Conservation (phyloP, 1,284 basidiomycete genomes). For the Malassezia furfur region DNA sequence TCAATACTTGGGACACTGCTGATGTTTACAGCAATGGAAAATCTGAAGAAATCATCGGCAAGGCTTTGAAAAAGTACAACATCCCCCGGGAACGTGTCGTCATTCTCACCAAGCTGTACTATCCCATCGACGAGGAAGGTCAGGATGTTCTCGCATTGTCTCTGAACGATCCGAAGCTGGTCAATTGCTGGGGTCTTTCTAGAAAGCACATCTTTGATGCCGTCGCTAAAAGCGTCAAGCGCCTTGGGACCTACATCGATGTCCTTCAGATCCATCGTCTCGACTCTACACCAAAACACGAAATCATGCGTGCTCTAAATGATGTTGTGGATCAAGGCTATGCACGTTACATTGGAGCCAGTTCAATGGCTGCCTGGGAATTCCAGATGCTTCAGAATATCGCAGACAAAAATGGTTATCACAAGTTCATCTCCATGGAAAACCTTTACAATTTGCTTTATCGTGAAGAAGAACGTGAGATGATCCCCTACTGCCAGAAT, state of each 20-base stretch:
- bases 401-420: constrained; percentile 12
- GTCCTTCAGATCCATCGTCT: constrained; percentile 53
- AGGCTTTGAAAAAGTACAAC: constrained; percentile 65
- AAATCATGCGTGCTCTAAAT: constrained; percentile 59
- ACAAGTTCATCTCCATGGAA: constrained; percentile 56
- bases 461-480: constrained; percentile 61
- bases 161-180: constrained; percentile 22
- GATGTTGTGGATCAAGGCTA: constrained; percentile 51
- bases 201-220: constrained; percentile 78
- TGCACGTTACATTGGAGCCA: constrained; percentile 17
- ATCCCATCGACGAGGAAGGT: constrained; percentile 48
- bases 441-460: constrained; percentile 58
- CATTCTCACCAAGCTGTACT: constrained; percentile 60
- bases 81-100: constrained; percentile 64
- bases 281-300: constrained; percentile 56
- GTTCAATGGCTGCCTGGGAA: constrained; percentile 17
- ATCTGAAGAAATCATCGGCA: constrained; percentile 64
- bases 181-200: constrained; percentile 57
- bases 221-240: constrained; percentile 59
- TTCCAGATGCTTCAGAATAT: constrained; percentile 16
- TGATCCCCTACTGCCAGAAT: constrained; percentile 57
- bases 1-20: constrained; percentile 62
- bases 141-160: background rate
- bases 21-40: constrained; percentile 63
- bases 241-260: constrained; percentile 62